These are phyloP conservation scores for Alternaria sp. DNA, from an alignment of 2,329 filamentous ascomycete species.

Conservation along the genomic window DNA sequence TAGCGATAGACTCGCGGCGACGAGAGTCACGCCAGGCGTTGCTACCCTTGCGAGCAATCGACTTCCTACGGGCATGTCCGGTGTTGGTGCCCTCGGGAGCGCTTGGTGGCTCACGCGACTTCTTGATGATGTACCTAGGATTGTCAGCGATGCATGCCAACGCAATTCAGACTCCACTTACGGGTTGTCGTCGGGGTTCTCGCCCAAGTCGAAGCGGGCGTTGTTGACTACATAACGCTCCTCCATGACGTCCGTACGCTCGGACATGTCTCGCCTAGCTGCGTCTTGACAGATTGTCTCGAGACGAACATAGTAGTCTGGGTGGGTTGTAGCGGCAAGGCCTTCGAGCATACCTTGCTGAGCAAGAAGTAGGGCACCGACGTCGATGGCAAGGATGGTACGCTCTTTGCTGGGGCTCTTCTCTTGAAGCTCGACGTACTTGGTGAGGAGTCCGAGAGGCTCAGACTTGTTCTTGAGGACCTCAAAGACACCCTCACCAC, in stretches of 20 bases:
- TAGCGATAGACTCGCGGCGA: conserved; percentile 81
- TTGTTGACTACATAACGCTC: conserved; percentile 92
- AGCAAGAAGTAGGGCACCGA: conserved; percentile 79
- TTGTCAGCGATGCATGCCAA: conserved; percentile 56
- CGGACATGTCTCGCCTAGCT: conserved; percentile 72
- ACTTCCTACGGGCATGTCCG: conserved; percentile 52
- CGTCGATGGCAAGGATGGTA: conserved; percentile 81
- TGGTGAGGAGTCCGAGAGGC: conserved; percentile 72
- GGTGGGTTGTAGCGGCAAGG: conserved; percentile 82
- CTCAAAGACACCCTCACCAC: conserved; percentile 68
- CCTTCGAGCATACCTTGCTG: conserved; percentile 79
- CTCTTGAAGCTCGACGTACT: conserved; percentile 81
- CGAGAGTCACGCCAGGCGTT: conserved; percentile 81
- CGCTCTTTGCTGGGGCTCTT: conserved; percentile 81
- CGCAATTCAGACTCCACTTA: conserved; percentile 17
- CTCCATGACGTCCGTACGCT: conserved; percentile 84
- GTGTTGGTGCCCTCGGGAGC: conserved; percentile 64
- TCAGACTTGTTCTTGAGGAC: conserved; percentile 71
- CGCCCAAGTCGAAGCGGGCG: conserved; percentile 80
- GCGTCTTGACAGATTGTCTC: conserved; percentile 82
- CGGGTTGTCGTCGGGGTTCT: conserved; percentile 78
- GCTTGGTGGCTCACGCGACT: conserved; percentile 50
- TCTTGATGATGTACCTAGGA: conserved; percentile 81
- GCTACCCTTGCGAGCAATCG: conserved; percentile 75
- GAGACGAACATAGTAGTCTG: conserved; percentile 79